These are phyloP conservation scores for Nicotiana tabacum DNA, from an alignment of 257 asterid species.

Conservation along the genomic window DNA sequence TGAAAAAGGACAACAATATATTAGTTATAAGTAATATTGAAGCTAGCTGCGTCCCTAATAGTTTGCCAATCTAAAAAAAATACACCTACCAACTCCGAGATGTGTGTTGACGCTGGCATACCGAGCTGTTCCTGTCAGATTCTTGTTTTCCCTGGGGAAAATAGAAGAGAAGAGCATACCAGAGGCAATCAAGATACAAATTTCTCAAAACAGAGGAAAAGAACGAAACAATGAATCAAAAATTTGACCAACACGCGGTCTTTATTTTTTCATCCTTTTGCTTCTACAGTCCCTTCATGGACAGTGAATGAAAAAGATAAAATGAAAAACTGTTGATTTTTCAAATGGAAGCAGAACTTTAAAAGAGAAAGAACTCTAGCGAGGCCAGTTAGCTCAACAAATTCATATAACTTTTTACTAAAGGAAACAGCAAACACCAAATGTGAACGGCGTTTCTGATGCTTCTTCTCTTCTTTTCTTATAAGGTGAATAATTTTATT, in stretches of 20 bases:
- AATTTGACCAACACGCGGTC: background rate
- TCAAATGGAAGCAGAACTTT: background rate
- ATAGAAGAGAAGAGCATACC: background rate
- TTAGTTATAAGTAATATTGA: background rate
- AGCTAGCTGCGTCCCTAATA: background rate
- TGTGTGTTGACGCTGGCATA: constrained; percentile 25
- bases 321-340: background rate
- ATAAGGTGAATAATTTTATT: no score
- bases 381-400: background rate
- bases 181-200: background rate
- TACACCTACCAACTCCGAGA: constrained; percentile 23
- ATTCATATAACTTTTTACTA: background rate
- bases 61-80: background rate
- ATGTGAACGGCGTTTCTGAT: no score
- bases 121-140: constrained; percentile 27
- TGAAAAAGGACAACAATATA: background rate
- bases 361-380: background rate
- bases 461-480: no score
- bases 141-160: constrained; percentile 23
- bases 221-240: background rate
- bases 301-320: background rate
- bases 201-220: background rate
- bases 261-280: background rate
- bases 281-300: background rate
- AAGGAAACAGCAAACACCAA: background rate